Evolutionary conservation across 805 yeast genomes (phyloP).

Genomic region (Candida awuae): DNA sequence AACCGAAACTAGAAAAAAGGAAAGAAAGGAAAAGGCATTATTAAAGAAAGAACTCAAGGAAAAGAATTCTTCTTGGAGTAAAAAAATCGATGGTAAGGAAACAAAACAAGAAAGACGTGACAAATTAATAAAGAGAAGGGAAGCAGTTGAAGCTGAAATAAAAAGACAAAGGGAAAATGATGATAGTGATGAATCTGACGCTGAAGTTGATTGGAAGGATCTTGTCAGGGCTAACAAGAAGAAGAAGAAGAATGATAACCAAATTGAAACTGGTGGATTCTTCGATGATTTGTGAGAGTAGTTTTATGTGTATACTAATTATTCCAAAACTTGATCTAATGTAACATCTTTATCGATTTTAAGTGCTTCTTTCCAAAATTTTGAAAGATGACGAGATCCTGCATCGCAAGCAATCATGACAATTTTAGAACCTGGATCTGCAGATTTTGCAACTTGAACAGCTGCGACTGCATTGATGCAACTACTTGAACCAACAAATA

Average conservation of each 20-base stretch:
- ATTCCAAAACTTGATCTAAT: constrained; percentile 31
- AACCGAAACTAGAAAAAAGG: constrained; percentile 33
- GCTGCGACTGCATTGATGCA: constrained; percentile 94
- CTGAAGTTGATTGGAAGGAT: constrained; percentile 81
- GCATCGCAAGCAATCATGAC: constrained; percentile 90
- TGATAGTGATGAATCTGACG: constrained; percentile 34
- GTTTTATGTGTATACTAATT: neutral
- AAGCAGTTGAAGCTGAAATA: constrained; percentile 53
- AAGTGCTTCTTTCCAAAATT: constrained; percentile 78
- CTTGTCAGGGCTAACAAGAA: constrained; percentile 58
- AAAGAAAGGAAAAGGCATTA: constrained; percentile 32
- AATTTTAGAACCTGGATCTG: constrained; percentile 55
- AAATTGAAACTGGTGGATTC: constrained; percentile 38
- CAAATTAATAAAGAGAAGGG: constrained; percentile 57
- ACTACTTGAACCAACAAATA: constrained; percentile 88
- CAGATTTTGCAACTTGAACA: constrained; percentile 41
- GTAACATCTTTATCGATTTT: constrained; percentile 30
- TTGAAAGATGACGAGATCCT: constrained; percentile 82
- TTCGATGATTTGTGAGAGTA: constrained; percentile 47
- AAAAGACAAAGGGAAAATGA: constrained; percentile 35
- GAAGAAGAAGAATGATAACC: constrained; percentile 33
- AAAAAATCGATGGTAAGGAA: constrained; percentile 56
- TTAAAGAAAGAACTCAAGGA: constrained; percentile 36
- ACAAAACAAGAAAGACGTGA: constrained; percentile 54
- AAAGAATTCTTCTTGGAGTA: constrained; percentile 74